Base-by-base conservation (phyloP, 176 grass and related monocot species). In the Cenchrus fungigraminus region DNA sequence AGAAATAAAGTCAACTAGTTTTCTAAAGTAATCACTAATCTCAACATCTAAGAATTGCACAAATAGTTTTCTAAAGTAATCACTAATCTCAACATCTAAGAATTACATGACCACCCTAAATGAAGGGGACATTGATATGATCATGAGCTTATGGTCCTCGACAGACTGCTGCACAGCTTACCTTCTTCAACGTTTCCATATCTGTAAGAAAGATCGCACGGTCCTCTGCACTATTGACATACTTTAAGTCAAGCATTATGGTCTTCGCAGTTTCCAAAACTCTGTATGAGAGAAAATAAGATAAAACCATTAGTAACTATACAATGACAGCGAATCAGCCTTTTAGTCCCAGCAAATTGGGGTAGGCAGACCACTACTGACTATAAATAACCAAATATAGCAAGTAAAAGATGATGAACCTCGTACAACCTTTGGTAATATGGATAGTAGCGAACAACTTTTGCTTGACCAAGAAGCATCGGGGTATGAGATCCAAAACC, bases 401-500 rank as follows among this genome's bases (percentile, higher is more conserved):
- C 54, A 77, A 51, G 49, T 56, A 77, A 77, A 71, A 74, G 14
- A 76, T 46, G 15, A 78, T 37, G 20, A 64, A 8, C 42, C 76
- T 43, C 29, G 64, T 69, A 17, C 54, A 75, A 98, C 97, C 97
- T 98, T 82, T 91, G 78, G 79, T 91, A 95, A 80, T 94, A 95
- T 20, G 93, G 93, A 87, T 94, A 94, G 88, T 95, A 98, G 8
- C 97, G 93, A 60, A 98, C 79, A 71, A 95, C 88, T 94, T 92
- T 98, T 60, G 97, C 97, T 91, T 98, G 97, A 46, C 97, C 97
- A 86, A 94, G 97, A 89, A 95, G 83, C 93, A 98, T 88, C 50
- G 97, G 97, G 43, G 93, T 98, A 83, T 98, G 97, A 59, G 97
- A 96, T 63, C 97, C 97, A 98, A 98, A 98, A 81, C 93, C 93